Base-by-base conservation (phyloP, 116 monocot species). In the Dioscorea cayenensis region DNA sequence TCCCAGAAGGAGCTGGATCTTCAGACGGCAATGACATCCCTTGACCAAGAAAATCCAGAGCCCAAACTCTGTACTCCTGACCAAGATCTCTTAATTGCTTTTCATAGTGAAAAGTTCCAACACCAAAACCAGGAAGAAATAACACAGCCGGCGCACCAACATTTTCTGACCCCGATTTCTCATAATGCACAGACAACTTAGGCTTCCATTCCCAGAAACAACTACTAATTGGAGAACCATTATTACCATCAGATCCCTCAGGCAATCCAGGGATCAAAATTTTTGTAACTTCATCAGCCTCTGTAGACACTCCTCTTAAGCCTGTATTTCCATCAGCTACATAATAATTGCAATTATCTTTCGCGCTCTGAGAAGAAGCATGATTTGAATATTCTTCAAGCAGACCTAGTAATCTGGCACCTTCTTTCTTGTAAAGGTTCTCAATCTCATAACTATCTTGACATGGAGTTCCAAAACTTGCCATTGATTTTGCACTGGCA, bases 61-160 rank as follows among this genome's bases (percentile, higher is more conserved):
- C 77, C 88, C 90, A 97, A 25, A 97, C 93, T 75, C 85, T 84
- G 77, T 93, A 89, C 28, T 97, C 88, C 17, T 86, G 77, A 3
- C 97, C 93, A 13, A 97, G 78, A 79, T 97, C 97, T 75, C 80
- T 90, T 83, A 97, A 70, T 51, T 97, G 97, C 81, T 97, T 97
- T 74, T 97, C 90, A 58, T 84, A 97, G 66, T 97, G 97, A 58
- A 97, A 97, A 28, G 86, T 79, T 21, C 97, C 97, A 3, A 97
- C 97, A 3, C 97, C 97, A 73, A 97, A 97, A 19, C 97, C 97
- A 35, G 97, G 97, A 49, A 97, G 86, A 73, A 97, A 93, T 36
- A 93, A 70, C 37, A 97, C 77, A 17, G 78, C 76, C 14, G 97
- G 97, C 14, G 86, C 78, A 28, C 74, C 66, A 52, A 75, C 68